phyloP scores from a whole-genome alignment of 75 land plant genomes.

The Isoetes taiwanensis region DNA sequence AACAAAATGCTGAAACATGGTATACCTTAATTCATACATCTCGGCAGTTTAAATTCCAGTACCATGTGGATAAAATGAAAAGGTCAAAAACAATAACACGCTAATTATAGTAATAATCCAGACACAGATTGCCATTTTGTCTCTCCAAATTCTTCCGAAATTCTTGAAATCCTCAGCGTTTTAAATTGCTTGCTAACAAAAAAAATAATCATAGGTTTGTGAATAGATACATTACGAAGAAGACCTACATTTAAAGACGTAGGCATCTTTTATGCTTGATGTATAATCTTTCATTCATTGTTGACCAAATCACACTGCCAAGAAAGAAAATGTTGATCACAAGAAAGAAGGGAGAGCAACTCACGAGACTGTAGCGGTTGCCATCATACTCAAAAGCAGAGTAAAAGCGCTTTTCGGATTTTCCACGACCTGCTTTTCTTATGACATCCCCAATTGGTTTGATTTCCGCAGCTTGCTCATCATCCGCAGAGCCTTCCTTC shows the following conservation, averaged over 20 bases:
- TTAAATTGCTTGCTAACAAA: no score
- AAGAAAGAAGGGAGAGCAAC: slow-evolving; percentile 2
- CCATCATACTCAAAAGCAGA: slow-evolving; percentile 70
- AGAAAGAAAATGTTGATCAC: no score
- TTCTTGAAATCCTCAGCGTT: no score
- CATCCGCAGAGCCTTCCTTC: slow-evolving; percentile 15
- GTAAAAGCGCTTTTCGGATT: slow-evolving; percentile 34
- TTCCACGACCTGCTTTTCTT: slow-evolving; percentile 55
- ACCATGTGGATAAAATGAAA: neutral
- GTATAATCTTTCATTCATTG: no score
- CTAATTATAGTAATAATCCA: neutral
- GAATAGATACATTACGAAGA: no score
- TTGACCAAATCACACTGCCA: no score
- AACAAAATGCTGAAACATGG: no score
- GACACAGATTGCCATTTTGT: neutral
- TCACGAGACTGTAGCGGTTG: slow-evolving; percentile 55
- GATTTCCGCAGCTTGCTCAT: slow-evolving; percentile 21
- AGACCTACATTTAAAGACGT: no score
- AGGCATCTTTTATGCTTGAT: no score
- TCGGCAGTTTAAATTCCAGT: no score
- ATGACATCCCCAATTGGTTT: slow-evolving; percentile 55
- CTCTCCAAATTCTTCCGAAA: neutral
- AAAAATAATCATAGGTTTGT: no score
- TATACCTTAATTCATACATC: no score
- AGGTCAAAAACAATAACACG: neutral